Percentiles rank a stretch among this genome's conserved stretches.
Conservation (phyloP, 2,329 filamentous ascomycete genomes). For the Penicillium sp. region DNA sequence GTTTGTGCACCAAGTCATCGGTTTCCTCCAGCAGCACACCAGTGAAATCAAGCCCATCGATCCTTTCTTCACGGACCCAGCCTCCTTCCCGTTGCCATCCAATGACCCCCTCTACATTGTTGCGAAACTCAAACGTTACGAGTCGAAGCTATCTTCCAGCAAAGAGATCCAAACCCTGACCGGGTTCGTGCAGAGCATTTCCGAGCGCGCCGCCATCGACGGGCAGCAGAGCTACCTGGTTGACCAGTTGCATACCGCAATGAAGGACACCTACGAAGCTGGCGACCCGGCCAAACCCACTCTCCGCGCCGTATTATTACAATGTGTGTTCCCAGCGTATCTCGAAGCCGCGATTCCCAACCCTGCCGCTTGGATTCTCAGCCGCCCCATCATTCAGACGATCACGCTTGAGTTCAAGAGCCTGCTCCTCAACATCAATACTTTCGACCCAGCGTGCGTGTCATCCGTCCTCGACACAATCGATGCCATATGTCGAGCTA, state of each 20-base stretch:
- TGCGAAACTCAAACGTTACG: slow-evolving; percentile 58
- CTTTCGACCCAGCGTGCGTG: slow-evolving; percentile 41
- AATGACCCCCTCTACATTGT: slow-evolving; percentile 61
- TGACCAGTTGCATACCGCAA: slow-evolving; percentile 51
- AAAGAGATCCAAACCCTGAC: slow-evolving; percentile 54
- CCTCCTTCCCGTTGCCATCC: slow-evolving; percentile 57
- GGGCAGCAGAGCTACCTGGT: slow-evolving; percentile 56
- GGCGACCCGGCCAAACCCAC: slow-evolving; percentile 42
- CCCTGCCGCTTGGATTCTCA: slow-evolving; percentile 50
- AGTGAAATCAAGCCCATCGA: slow-evolving; percentile 54
- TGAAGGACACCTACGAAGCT: slow-evolving; percentile 45
- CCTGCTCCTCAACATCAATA: slow-evolving; percentile 46
- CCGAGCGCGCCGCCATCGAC: slow-evolving; percentile 56
- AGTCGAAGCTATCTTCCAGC: slow-evolving; percentile 49
- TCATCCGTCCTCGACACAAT: slow-evolving; percentile 38
- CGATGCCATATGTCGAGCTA: slow-evolving; percentile 37
- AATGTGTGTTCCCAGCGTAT: slow-evolving; percentile 56
- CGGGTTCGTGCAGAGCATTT: slow-evolving; percentile 58
- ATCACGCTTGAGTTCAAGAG: slow-evolving; percentile 42
- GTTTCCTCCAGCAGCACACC: slow-evolving; percentile 59
- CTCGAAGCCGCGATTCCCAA: slow-evolving; percentile 48
- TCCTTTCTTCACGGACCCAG: slow-evolving; percentile 58
- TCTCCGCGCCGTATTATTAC: slow-evolving; percentile 51
- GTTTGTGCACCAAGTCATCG: slow-evolving; percentile 59
- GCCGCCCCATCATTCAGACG: slow-evolving; percentile 51